Evolutionary conservation across 345 rosid species (phyloP), one percentile per base, ranked within the genome.

Genomic region (Lepidium sativum): DNA sequence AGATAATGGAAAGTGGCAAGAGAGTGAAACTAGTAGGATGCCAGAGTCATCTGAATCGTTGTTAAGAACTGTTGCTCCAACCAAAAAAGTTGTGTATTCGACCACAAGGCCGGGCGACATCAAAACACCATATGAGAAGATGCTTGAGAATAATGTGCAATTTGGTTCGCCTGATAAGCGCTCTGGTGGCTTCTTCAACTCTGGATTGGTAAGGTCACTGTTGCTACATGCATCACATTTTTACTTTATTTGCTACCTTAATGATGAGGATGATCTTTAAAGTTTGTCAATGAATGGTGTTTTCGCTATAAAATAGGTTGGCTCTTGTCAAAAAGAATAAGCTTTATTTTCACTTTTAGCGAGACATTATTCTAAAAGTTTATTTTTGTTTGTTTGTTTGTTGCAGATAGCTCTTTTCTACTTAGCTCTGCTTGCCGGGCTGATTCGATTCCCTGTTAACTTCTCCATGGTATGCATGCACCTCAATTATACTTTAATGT

Each of bases 161-260:
- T 94, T 94, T 6, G 92, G 99, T 2, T 88, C 96, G 6, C 99
- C 99, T 0, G 96, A 94, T 81, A 88, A 83, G 70, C 77, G 95
- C 17, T 80, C 92, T 23, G 92, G 92, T 40, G 95, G 99, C 12
- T 84, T 88, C 61, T 81, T 94, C 39, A 90, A 85, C 75, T 83
- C 96, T 1, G 95, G 95, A 31, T 69, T 86, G 84, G 96, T 89
- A 72, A 84, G 84, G 16, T 17, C 17, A 27, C 31, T 27, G 31
- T 1, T 27, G 31, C 31, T 27, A n/a, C n/a, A n/a, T n/a, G 6
- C 31, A 27, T 27, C 31, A 3, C 48, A 57, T 20, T 33, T 18
- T 20, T 13, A 45, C 10, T 42, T 27, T 27, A 10, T n/a, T n/a
- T 60, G 17, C 39, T 27, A 27, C 63, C 37, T 27, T 15, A 27